Conservation (phyloP, 306 rosid species). For the Vicia villosa region DNA sequence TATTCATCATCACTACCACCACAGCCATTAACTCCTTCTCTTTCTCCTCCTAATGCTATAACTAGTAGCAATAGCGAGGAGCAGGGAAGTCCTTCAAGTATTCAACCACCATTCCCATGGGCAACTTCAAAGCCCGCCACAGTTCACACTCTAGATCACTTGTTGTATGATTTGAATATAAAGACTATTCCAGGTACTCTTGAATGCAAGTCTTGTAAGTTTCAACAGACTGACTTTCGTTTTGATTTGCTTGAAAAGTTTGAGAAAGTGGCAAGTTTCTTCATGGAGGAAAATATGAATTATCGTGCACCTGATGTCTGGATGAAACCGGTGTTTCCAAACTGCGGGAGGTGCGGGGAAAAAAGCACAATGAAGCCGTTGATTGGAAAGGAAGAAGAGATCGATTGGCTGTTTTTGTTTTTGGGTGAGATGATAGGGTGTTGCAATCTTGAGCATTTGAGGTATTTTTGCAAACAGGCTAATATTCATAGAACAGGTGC, state of each 20-base stretch:
- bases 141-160: not conserved
- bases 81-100: too few relatives aligned
- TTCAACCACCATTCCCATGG: not conserved
- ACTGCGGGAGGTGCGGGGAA: not conserved
- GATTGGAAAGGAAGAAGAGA: not conserved
- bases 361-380: slow-evolving; percentile 27
- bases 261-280: not conserved
- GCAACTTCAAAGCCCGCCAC: not conserved
- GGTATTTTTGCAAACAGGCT: slow-evolving; percentile 54
- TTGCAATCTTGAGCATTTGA: slow-evolving; percentile 47
- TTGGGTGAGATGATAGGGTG: slow-evolving; percentile 54
- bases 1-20: not conserved
- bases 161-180: too few relatives aligned
- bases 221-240: not conserved
- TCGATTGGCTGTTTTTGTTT: slow-evolving; percentile 65
- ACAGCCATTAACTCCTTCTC: not conserved
- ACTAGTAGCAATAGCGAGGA: not conserved
- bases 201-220: too few relatives aligned
- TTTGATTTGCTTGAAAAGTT: not conserved
- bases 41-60: not conserved
- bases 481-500: slow-evolving; percentile 47
- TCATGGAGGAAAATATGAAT: not conserved
- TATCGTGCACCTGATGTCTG: not conserved
- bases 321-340: not conserved
- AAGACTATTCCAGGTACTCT: too few relatives aligned